These are phyloP conservation scores for Capronia coronata DNA, from an alignment of 2,329 filamentous ascomycete species.

Conservation along the genomic window DNA sequence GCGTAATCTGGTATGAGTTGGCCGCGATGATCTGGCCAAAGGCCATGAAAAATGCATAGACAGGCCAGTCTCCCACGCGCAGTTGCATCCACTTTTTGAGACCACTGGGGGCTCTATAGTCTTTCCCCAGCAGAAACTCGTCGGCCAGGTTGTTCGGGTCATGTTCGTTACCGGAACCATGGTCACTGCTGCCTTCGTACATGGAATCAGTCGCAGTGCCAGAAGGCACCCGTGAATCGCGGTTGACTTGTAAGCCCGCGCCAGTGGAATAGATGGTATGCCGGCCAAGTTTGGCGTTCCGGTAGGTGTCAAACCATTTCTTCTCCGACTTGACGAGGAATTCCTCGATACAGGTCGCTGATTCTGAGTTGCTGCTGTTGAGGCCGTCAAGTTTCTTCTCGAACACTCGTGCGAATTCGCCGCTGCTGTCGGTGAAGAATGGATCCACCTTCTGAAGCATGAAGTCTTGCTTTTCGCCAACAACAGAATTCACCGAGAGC, in stretches of 20 bases:
- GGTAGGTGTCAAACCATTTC: slow-evolving; percentile 57
- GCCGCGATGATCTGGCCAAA: slow-evolving; percentile 58
- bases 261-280: slow-evolving; percentile 37
- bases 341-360: slow-evolving; percentile 57
- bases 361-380: slow-evolving; percentile 52
- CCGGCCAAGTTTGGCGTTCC: slow-evolving; percentile 53
- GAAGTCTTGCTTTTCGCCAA: slow-evolving; percentile 56
- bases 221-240: slow-evolving; percentile 30
- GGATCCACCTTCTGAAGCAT: slow-evolving; percentile 61
- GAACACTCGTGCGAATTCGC: slow-evolving; percentile 55
- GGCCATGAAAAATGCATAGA: slow-evolving; percentile 57
- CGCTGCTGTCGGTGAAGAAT: slow-evolving; percentile 60
- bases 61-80: slow-evolving; percentile 57
- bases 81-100: slow-evolving; percentile 50
- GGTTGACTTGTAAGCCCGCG: slow-evolving; percentile 33
- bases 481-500: slow-evolving; percentile 51
- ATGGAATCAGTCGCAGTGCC: slow-evolving; percentile 37
- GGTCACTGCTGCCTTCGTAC: slow-evolving; percentile 36
- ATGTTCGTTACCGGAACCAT: slow-evolving; percentile 16
- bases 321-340: slow-evolving; percentile 61
- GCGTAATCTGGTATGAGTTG: slow-evolving; percentile 62
- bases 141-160: slow-evolving; percentile 36
- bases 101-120: slow-evolving; percentile 53
- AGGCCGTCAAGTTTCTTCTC: slow-evolving; percentile 52
- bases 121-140: slow-evolving; percentile 51